Base-by-base conservation (phyloP, 2,329 filamentous ascomycete genomes). In the Ophiostoma populinum region DNA sequence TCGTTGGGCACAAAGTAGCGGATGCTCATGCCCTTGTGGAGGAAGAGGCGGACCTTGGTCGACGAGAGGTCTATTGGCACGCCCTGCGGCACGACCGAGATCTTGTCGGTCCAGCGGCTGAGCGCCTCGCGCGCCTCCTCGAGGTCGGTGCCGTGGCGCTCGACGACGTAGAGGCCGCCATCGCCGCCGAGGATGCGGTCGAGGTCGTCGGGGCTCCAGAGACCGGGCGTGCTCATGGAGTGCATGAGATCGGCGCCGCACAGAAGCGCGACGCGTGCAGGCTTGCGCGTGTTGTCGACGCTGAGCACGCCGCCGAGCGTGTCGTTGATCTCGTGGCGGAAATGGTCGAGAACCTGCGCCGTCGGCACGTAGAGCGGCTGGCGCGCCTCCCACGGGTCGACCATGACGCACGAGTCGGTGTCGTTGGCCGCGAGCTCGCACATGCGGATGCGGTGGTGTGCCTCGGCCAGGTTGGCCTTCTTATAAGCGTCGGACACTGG, bases 261-360 rank as follows among this genome's bases (percentile, higher is more conserved):
- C 21, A 94, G 67, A 24, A 94, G 67, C 32, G 81, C 75, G 45
- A 94, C 81, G 39, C 75, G 74, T 62, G 68, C 53, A 72, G 77
- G 49, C 21, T 33, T 35, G n/a, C 36, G 38, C 67, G 71, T 6
- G 35, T 21, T 24, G 7, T 28, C 27, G 19, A 80, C 67, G 20
- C 9, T 11, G 8, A 19, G 22, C 8, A 90, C 70, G 6, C 86
- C 86, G 25, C 78, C 75, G 20, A 75, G 62, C 29, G 82, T 69
- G 17, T 70, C 67, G 52, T 94, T 93, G 51, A 94, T 81, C 53
- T 94, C 83, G 50, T 87, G 61, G 45, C 92, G 75, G 47, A 94
- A 90, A 56, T 94, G 87, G 50, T 92, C 83, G 32, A 94, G 63
- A 26, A 93, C 86, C 46, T 79, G 70, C 25, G 86, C 87, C 1